These are phyloP conservation scores for Gentiana dahurica DNA, from an alignment of 257 asterid genomes.

Conservation along the genomic window DNA sequence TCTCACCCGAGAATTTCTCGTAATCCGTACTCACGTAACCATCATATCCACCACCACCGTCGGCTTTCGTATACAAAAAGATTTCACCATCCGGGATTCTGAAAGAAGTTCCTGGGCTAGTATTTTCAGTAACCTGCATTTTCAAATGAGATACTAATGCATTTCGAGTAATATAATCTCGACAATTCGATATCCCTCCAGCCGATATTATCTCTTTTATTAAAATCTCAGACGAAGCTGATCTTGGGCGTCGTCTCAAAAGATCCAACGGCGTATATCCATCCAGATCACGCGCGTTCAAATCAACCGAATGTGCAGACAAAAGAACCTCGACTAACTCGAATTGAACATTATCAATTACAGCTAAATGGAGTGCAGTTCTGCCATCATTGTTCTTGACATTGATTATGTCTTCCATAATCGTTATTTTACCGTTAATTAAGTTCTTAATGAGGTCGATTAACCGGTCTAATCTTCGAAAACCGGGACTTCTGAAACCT, in stretches of 20 bases:
- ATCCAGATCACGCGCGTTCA: constrained; percentile 46
- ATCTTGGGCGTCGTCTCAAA: constrained; percentile 45
- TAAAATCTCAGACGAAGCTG: constrained; percentile 61
- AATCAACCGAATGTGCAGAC: constrained; percentile 36
- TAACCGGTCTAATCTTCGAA: constrained; percentile 56
- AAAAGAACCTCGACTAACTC: constrained; percentile 68
- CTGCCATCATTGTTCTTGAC: constrained; percentile 54
- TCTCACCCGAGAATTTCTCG: constrained; percentile 43
- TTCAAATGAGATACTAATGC: constrained; percentile 49
- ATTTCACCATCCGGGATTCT: constrained; percentile 67
- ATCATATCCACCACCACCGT: constrained; percentile 13
- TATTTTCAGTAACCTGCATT: constrained; percentile 38
- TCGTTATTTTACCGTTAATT: constrained; percentile 18
- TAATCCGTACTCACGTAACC: constrained; percentile 32
- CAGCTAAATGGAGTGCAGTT: constrained; percentile 80
- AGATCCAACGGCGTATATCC: constrained; percentile 74
- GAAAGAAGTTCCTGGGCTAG: constrained; percentile 82
- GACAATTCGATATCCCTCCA: constrained; percentile 52
- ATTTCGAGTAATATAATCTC: constrained; percentile 28
- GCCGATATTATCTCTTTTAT: constrained; percentile 63
- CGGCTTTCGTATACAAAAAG: constrained; percentile 30
- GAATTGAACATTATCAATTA: constrained; percentile 41
- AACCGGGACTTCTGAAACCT: constrained; percentile 66
- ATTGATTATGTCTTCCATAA: constrained; percentile 42
- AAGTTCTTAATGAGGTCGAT: constrained; percentile 47